phyloP scores from a whole-genome alignment of 805 yeast species.

The Saccharomycopsis sp. region DNA sequence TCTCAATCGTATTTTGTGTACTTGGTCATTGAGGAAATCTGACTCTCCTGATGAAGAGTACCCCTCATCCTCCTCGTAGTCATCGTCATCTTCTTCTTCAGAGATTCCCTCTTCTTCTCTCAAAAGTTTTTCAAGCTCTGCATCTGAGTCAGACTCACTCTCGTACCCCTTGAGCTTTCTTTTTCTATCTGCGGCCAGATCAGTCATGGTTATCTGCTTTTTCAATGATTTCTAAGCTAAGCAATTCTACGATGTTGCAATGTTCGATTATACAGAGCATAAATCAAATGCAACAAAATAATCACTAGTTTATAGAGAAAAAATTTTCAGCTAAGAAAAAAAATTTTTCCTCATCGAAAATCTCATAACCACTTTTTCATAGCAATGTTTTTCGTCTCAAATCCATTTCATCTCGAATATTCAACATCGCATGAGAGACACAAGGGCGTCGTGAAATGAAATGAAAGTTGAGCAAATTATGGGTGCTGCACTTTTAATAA shows the following conservation, averaged over 20 bases:
- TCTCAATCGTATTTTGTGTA: slow-evolving; percentile 46
- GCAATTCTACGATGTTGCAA: too few species aligned
- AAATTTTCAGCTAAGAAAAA: background rate
- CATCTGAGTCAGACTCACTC: slow-evolving; percentile 42
- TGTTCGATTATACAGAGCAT: too few species aligned
- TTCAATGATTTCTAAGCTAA: too few species aligned
- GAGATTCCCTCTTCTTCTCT: slow-evolving; percentile 42
- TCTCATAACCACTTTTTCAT: background rate
- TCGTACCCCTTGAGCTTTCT: slow-evolving; percentile 1
- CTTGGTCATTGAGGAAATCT: slow-evolving; percentile 36
- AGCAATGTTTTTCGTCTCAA: background rate
- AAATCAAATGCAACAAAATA: background rate
- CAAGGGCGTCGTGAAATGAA: too few species aligned
- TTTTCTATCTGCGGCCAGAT: background rate
- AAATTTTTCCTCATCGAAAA: background rate
- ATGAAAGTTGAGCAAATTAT: too few species aligned
- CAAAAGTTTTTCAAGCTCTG: slow-evolving; percentile 54
- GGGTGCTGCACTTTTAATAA: too few species aligned
- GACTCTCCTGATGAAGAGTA: slow-evolving; percentile 41
- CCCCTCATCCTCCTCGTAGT: slow-evolving; percentile 30
- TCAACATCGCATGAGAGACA: background rate
- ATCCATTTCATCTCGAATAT: too few species aligned
- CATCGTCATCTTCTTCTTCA: slow-evolving; percentile 23
- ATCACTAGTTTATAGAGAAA: background rate
- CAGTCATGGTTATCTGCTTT: background rate